These are phyloP conservation scores for Ciborinia camelliae DNA, from an alignment of 2,329 filamentous ascomycete genomes.

Conservation along the genomic window DNA sequence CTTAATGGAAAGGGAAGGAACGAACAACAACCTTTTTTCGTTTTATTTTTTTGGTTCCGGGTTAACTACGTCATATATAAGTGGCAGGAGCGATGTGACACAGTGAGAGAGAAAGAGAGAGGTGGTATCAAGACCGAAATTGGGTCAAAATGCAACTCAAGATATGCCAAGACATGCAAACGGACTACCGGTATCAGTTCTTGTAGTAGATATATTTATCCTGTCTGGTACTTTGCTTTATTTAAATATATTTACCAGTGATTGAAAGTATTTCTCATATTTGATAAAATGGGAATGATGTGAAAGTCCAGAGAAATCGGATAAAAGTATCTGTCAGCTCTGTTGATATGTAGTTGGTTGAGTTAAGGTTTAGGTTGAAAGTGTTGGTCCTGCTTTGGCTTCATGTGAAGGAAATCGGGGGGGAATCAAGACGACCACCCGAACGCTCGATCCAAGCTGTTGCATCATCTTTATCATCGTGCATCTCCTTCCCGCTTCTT, in stretches of 20 bases:
- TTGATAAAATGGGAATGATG: too few species aligned
- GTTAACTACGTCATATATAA: neutral
- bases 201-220: neutral
- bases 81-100: neutral
- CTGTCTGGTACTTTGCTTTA: too few species aligned
- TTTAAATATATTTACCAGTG: too few species aligned
- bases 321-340: neutral
- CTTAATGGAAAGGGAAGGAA: neutral
- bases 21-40: neutral
- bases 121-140: neutral
- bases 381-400: neutral
- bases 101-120: neutral
- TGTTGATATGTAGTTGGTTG: neutral
- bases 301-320: neutral
- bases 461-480: neutral
- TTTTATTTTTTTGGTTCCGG: too few species aligned
- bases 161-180: constrained; percentile 2
- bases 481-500: neutral
- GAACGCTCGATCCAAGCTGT: neutral
- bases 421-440: too few species aligned
- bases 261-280: too few species aligned
- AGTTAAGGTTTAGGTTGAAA: too few species aligned
- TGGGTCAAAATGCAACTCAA: neutral
- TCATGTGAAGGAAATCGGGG: neutral
- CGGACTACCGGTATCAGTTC: neutral